Evolutionary conservation across 73 alveolate species (phyloP).

Genomic region (Breviolum minutum): DNA sequence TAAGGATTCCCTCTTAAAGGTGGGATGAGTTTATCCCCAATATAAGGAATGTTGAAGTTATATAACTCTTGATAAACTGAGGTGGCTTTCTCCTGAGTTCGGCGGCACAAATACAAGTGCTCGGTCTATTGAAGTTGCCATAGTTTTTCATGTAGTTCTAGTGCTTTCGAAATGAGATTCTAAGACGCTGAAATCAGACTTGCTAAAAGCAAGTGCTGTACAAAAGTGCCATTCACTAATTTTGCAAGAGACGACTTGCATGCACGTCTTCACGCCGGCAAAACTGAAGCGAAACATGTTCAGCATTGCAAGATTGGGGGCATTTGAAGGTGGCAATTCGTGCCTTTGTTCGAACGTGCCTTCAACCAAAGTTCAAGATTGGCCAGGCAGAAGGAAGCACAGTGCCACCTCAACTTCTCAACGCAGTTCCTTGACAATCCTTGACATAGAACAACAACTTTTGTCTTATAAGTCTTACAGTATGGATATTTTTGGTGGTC

Average conservation of each 20-base stretch:
- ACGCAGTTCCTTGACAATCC: constrained; percentile 39
- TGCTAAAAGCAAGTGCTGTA: constrained; percentile 57
- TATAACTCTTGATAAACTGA: not conserved
- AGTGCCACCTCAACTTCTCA: constrained; percentile 82
- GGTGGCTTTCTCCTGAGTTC: constrained; percentile 82
- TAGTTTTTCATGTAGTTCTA: too few relatives aligned
- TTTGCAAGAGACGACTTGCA: not conserved
- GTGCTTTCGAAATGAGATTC: not conserved
- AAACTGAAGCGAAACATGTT: too few relatives aligned
- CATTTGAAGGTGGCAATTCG: too few relatives aligned
- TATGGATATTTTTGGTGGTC: too few relatives aligned
- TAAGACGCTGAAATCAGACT: constrained; percentile 38
- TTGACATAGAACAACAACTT: not conserved
- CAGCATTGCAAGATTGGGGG: too few relatives aligned
- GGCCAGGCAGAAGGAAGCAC: constrained; percentile 82
- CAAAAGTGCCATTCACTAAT: not conserved
- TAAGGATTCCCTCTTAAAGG: too few relatives aligned
- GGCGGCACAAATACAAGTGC: constrained; percentile 84
- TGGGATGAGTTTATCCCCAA: too few relatives aligned
- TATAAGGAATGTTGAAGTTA: too few relatives aligned
- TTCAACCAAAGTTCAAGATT: too few relatives aligned
- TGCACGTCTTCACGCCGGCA: not conserved
- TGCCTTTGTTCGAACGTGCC: too few relatives aligned
- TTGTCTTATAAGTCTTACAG: not conserved
- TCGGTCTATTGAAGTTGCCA: constrained; percentile 31